Base-by-base conservation (phyloP, 768 basidiomycete species). In the Leccinum subgranulosum region DNA sequence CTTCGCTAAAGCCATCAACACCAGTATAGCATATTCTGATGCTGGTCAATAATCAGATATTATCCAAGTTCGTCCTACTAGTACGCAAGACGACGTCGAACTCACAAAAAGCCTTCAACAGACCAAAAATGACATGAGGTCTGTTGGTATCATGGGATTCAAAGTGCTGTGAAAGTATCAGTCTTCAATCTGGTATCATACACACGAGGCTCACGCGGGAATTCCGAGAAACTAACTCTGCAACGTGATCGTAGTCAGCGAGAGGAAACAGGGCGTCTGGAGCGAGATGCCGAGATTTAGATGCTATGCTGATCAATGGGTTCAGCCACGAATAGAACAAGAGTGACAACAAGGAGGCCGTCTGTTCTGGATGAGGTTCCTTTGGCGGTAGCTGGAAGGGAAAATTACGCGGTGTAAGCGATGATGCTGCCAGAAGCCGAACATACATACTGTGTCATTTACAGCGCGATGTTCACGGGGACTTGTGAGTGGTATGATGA, bases 271-370 rank as follows among this genome's bases (percentile, higher is more conserved):
- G 59, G 46, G 72, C 62, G 0, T 78, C 76, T 39, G 71, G 67
- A 1, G 77, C 64, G 2, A 84, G 65, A 63, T 81, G 81, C 5
- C 73, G 60, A 19, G 76, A 64, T 15, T 73, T 67, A 58, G 75
- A 74, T 1, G 77, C 81, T 3, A 69, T 56, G 46, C 73, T 73
- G 25, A 86, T 73, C 39, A 81, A 66, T 4, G 75, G 74, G 60
- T 87, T 81, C 59, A 87, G 71, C 71, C 79, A 89, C 17, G 75
- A 71, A 64, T 77, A 87, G 6, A 76, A 66, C 19, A 81, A 41
- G 36, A 64, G 55, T 6, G 68, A 75, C 11, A 75, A 51, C 61
- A 62, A 68, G 3, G 77, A 73, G 4, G 76, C 68, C 5, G 74
- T 76, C 55, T 78, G 78, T 55, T 79, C 76, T 0, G 76, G 73